Base-by-base conservation (phyloP, 2,329 filamentous ascomycete genomes). In the Aspergillus viridinutans region DNA sequence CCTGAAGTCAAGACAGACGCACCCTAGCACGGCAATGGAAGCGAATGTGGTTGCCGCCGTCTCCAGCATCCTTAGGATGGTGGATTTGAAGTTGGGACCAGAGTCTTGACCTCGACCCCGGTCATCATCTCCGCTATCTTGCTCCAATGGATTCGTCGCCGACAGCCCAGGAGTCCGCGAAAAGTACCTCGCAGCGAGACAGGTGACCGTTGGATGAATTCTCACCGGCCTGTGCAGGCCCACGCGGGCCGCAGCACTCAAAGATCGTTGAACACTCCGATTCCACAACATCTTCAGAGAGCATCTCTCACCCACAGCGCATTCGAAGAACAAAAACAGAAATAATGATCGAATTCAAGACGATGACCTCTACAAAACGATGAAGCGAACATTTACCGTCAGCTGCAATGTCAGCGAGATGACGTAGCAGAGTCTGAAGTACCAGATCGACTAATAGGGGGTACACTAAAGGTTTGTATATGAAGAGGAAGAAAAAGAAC, bases 31-130 rank as follows among this genome's bases (percentile, higher is more conserved):
- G 10, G 87, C 64, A 55, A 93, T 88, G 23, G 88, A 90, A 26
- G 89, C 88, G 58, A 90, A 82, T 0, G 89, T 91, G 0, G 90
- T 92, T 8, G 85, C 86, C 2, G 89, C 89, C 5, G 87, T 80
- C 72, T 93, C 90, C 54, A 85, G 74, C 85, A 91, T 90, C 69
- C 88, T 90, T 42, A 78, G 74, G 7, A 74, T 59, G 2, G 77
- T 79, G 12, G 73, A 69, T 60, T 68, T 76, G 29, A 74, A 53
- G 42, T 56, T 71, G 21, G 68, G 67, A 20, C 72, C 71, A 21
- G 66, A 60, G 49, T 72, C 61, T 57, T 64, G 64, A n/a, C 57
- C 57, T 59, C 64, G 64, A 12, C 56, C 61, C 38, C 55, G 59
- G 10, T 64, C 61, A 4, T 71, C 67, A 35, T 72, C 70, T 23